Percentiles rank a stretch among this genome's conserved stretches.
phyloP scores from a whole-genome alignment of 306 rosid genomes.

The Castanea mollissima region DNA sequence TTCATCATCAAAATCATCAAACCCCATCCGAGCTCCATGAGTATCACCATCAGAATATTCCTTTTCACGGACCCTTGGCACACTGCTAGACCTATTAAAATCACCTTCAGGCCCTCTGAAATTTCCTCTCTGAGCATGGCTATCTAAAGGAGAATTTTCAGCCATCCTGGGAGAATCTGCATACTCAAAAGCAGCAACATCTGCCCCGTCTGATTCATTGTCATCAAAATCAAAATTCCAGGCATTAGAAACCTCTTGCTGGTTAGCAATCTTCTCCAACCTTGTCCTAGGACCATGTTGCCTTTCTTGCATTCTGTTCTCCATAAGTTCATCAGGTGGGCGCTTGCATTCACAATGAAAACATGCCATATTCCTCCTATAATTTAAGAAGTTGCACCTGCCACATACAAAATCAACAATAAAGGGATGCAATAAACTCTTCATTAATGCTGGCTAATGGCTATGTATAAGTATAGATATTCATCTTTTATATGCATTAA shows the following conservation, averaged over 20 bases:
- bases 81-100: conserved; percentile 38
- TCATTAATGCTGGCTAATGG: conserved; percentile 15
- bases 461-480: not conserved
- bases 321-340: conserved; percentile 78
- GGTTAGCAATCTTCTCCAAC: conserved; percentile 44
- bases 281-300: conserved; percentile 43
- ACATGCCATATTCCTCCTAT: conserved; percentile 85
- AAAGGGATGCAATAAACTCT: conserved; percentile 14
- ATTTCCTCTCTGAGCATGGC: conserved; percentile 43
- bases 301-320: conserved; percentile 58
- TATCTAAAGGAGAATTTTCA: conserved; percentile 44
- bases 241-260: conserved; percentile 74
- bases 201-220: conserved; percentile 95
- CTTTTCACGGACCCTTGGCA: conserved; percentile 40
- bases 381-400: conserved; percentile 98
- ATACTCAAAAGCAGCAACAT: conserved; percentile 93
- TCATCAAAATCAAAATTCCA: conserved; percentile 99
- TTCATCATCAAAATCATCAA: conserved; percentile 92
- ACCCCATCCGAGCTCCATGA: conserved; percentile 60
- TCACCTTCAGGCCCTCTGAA: conserved; percentile 42
- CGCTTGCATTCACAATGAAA: conserved; percentile 98
- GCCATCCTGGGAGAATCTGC: conserved; percentile 68
- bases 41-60: conserved; percentile 45
- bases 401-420: conserved; percentile 27
- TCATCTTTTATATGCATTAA: not conserved